Evolutionary conservation across 306 rosid genomes (phyloP).

Genomic region (Clitoria ternatea): DNA sequence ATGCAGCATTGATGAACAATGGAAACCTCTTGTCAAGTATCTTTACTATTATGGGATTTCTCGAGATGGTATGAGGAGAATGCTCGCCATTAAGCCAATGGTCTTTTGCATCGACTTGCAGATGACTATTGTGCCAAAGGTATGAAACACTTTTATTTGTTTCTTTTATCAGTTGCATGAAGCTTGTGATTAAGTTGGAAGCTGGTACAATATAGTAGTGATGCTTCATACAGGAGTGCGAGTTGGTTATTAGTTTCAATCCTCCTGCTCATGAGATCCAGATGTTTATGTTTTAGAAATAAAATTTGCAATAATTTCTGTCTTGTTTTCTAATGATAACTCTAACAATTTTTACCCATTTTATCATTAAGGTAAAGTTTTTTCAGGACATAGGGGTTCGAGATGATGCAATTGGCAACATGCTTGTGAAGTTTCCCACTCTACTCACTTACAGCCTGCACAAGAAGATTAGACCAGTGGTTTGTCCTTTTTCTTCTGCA

Average conservation of each 20-base stretch:
- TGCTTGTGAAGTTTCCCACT: conserved; percentile 90
- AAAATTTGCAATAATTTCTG: conserved; percentile 3
- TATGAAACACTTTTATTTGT: conserved; percentile 26
- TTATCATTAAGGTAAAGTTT: conserved; percentile 59
- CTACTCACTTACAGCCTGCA: conserved; percentile 77
- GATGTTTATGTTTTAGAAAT: conserved; percentile 7
- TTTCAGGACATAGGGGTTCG: conserved; percentile 73
- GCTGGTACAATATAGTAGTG: background rate
- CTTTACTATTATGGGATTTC: conserved; percentile 76
- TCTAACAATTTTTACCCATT: conserved; percentile 20
- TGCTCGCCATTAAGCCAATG: conserved; percentile 78
- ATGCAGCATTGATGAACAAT: conserved; percentile 78
- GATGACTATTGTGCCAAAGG: conserved; percentile 82
- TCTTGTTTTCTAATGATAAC: conserved; percentile 13
- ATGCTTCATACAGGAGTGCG: background rate
- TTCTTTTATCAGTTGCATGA: conserved; percentile 2
- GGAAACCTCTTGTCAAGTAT: conserved; percentile 92
- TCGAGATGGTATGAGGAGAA: conserved; percentile 88
- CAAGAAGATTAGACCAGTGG: conserved; percentile 94
- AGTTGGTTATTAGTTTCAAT: conserved; percentile 6
- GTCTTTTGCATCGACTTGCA: conserved; percentile 76
- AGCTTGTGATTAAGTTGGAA: background rate
- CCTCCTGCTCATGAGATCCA: background rate
- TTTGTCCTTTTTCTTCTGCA: conserved; percentile 41
- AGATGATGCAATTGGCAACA: conserved; percentile 79